Base-by-base conservation (phyloP, 2,329 filamentous ascomycete genomes). In the Aphanocladium album region DNA sequence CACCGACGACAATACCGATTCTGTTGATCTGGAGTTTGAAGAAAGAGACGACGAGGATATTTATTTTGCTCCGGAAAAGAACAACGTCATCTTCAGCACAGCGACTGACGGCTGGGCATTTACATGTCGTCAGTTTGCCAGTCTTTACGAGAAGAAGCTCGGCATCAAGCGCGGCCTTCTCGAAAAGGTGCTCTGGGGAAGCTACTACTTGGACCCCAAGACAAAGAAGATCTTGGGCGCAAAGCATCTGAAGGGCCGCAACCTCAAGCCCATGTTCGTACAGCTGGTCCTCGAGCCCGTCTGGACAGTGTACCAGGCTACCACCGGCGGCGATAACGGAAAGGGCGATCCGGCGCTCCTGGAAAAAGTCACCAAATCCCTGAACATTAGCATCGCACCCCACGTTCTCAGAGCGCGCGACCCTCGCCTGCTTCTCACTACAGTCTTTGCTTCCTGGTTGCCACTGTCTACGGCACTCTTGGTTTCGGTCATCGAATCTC, bases 31-130 rank as follows among this genome's bases (percentile, higher is more conserved):
- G 5, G 83, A 88, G 61, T 99, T 91, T 67, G 88, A 97, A 72
- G 95, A 98, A 72, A 87, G 87, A 67, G 93, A 97, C 69, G 95
- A 99, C 69, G 93, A 98, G 72, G 93, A 97, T 72, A 87, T 99
- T 27, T 99, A 99, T 74, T 99, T 99, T 75, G 91, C 95, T 0
- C 95, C 95, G 0, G 95, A 99, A 71, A 96, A 93, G 75, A 97
- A 97, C 74, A 99, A 99, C 70, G 95, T 99, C 73, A 98, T 99
- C 65, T 99, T 99, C 73, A 92, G 91, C 78, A 98, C 93, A 72
- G 95, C 95, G 62, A 89, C 96, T 60, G 95, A 99, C 71, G 95
- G 95, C n/a, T 99, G 95, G 95, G 95, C 95, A 2, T 99, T 99
- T 69, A 99, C 95, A 0, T 88, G 96, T 54, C 86, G 92, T 55